Evolutionary conservation across 306 rosid genomes (phyloP).

Genomic region (Trifolium fragiferum): DNA sequence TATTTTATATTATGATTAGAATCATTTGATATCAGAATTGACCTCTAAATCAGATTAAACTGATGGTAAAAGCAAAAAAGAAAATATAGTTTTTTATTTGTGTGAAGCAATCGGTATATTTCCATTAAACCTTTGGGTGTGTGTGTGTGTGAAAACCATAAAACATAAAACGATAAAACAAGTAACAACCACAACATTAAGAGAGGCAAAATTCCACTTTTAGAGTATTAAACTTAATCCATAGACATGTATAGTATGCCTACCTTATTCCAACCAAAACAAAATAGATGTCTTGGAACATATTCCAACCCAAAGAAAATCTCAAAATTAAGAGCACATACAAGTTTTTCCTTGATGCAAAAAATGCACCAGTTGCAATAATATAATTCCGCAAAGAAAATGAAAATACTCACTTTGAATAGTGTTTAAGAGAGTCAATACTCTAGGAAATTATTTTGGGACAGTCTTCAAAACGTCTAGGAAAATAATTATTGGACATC

Average conservation of each 20-base stretch:
- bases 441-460: not conserved
- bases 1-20: too few species aligned
- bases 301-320: not conserved
- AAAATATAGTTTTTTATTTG: too few species aligned
- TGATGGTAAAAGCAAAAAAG: too few species aligned
- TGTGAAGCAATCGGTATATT: too few species aligned
- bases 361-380: not conserved
- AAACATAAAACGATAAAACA: not conserved
- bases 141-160: not conserved
- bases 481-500: not conserved
- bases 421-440: too few species aligned
- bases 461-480: too few species aligned
- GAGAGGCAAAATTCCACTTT: not conserved
- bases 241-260: not conserved
- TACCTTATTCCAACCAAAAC: not conserved
- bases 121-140: too few species aligned
- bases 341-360: not conserved
- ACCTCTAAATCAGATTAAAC: too few species aligned
- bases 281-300: not conserved
- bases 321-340: not conserved
- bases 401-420: not conserved
- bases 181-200: not conserved
- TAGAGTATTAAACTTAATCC: not conserved
- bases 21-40: too few species aligned
- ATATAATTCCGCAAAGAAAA: not conserved